Evolutionary conservation across 2,329 filamentous ascomycete species (phyloP).

Genomic region (Colletotrichum musae): DNA sequence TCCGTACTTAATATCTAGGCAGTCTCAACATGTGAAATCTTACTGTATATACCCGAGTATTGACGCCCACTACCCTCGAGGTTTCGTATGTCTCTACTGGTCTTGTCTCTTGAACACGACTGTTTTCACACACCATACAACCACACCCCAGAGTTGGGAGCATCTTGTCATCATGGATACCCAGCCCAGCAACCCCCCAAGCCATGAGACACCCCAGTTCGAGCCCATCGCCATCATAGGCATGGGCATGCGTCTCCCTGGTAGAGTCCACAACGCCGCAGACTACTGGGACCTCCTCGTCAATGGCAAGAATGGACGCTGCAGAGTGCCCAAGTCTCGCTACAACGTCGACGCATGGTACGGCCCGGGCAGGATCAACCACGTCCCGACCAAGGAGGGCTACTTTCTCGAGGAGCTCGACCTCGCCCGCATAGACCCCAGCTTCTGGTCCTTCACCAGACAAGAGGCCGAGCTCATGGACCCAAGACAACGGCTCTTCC

Average conservation of each 20-base stretch:
- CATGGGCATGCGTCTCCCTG: conserved; percentile 52
- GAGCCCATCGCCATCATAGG: conserved; percentile 51
- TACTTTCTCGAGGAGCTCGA: conserved; percentile 49
- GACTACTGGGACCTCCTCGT: conserved; percentile 51
- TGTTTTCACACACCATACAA: too few species aligned
- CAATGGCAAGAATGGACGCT: conserved; percentile 46
- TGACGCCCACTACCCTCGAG: too few species aligned
- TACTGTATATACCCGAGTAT: too few species aligned
- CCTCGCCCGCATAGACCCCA: conserved; percentile 47
- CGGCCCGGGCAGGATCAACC: conserved; percentile 28
- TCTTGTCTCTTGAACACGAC: too few species aligned
- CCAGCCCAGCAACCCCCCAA: not conserved
- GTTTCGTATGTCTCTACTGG: too few species aligned
- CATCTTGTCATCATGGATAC: not conserved
- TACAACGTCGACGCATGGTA: conserved; percentile 47
- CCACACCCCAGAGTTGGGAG: too few species aligned
- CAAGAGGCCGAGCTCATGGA: conserved; percentile 45
- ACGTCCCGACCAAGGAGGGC: conserved; percentile 44
- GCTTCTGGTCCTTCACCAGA: conserved; percentile 50
- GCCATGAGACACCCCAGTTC: not conserved
- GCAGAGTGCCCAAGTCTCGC: conserved; percentile 46
- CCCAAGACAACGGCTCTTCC: conserved; percentile 38
- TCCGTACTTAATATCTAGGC: too few species aligned
- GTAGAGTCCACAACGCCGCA: conserved; percentile 44
- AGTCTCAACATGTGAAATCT: too few species aligned